Conservation (phyloP, 116 monocot species). For the Thalassia testudinum region DNA sequence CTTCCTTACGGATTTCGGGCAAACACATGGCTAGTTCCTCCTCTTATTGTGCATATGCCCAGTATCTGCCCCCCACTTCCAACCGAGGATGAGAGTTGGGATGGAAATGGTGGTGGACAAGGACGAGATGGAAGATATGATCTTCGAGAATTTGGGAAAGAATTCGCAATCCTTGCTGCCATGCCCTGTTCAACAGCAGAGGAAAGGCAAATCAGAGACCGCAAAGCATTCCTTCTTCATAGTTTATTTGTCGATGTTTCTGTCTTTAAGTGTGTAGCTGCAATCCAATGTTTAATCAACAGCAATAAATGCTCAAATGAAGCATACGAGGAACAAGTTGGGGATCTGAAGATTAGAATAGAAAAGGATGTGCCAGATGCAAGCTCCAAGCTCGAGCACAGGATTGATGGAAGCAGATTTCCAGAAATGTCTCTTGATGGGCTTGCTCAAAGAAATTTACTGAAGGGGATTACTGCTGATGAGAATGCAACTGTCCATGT, state of each 20-base stretch:
- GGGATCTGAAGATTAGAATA: slow-evolving; percentile 58
- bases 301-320: slow-evolving; percentile 9
- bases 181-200: slow-evolving; percentile 93
- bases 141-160: slow-evolving; percentile 50
- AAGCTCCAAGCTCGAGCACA: slow-evolving; percentile 41
- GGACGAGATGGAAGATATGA: slow-evolving; percentile 64
- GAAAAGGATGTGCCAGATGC: slow-evolving; percentile 49
- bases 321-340: slow-evolving; percentile 29
- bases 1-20: slow-evolving; percentile 96
- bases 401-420: slow-evolving; percentile 47
- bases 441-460: slow-evolving; percentile 49
- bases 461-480: slow-evolving; percentile 93
- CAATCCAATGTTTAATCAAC: slow-evolving; percentile 31
- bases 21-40: slow-evolving; percentile 97
- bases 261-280: slow-evolving; percentile 47
- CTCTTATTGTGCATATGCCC: slow-evolving; percentile 47
- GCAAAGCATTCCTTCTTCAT: slow-evolving; percentile 91
- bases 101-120: slow-evolving; percentile 81
- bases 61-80: slow-evolving; percentile 59
- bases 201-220: slow-evolving; percentile 83
- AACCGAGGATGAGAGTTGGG: slow-evolving; percentile 77
- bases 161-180: slow-evolving; percentile 61
- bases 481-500: slow-evolving; percentile 90
- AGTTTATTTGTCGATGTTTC: slow-evolving; percentile 83
- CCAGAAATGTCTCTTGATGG: slow-evolving; percentile 34